These are phyloP conservation scores for Symbiodinium pilosum DNA, from an alignment of 73 alveolate genomes.

Conservation along the genomic window DNA sequence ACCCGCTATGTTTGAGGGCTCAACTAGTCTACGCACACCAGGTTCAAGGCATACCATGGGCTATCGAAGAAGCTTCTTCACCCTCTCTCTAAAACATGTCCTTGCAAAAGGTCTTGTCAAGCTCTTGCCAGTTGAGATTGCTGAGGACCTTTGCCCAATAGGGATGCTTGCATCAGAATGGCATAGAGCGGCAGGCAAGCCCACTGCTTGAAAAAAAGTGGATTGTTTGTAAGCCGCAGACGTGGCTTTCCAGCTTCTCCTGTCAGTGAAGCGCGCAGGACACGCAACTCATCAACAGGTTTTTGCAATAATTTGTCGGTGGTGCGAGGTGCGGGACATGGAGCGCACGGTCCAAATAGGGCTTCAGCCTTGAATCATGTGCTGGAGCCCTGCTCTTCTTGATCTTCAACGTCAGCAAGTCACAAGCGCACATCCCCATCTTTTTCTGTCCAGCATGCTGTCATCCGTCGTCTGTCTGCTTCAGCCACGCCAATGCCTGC, in stretches of 20 bases:
- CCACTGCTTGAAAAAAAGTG: neutral
- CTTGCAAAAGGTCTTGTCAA: neutral
- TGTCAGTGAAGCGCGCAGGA: conserved; percentile 18
- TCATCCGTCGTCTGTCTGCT: neutral
- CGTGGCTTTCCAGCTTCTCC: conserved; percentile 42
- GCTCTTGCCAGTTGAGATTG: neutral
- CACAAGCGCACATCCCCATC: neutral
- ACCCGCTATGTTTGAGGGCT: too few species aligned
- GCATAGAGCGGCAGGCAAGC: neutral
- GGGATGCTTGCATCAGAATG: too few species aligned
- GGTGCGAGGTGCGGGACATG: conserved; percentile 73
- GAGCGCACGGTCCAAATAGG: conserved; percentile 77
- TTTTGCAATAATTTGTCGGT: neutral
- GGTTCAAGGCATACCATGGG: too few species aligned
- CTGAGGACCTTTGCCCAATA: conserved; percentile 13
- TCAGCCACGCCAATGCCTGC: conserved; percentile 8
- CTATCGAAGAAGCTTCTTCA: too few species aligned
- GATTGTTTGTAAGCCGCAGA: neutral
- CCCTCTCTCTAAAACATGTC: neutral
- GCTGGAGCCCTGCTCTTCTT: neutral
- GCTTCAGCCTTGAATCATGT: conserved; percentile 85
- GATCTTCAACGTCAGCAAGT: neutral
- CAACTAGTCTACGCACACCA: too few species aligned
- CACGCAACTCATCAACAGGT: too few species aligned
- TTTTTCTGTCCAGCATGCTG: neutral